Percentiles rank a stretch among this genome's conserved stretches.
phyloP scores from a whole-genome alignment of 148 eudicot species.

The Salicornia ramosissima region DNA sequence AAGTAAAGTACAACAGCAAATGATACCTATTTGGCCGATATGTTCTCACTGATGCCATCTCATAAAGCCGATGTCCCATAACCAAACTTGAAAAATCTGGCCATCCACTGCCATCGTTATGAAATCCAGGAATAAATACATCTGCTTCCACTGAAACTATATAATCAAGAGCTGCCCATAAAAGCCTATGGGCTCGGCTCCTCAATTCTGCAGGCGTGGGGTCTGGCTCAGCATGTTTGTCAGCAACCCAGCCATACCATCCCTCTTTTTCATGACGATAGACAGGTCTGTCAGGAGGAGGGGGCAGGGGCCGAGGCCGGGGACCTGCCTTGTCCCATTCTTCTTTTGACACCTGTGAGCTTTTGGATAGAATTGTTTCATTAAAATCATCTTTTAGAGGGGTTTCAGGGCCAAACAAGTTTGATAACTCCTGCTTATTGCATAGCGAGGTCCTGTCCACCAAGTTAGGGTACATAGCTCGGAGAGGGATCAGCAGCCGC shows the following conservation, averaged over 20 bases:
- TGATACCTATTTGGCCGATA: constrained; percentile 89
- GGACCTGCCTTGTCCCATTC: constrained; percentile 97
- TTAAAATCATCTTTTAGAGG: constrained; percentile 41
- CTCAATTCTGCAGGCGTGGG: constrained; percentile 53
- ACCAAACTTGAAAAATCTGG: constrained; percentile 93
- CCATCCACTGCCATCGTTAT: constrained; percentile 81
- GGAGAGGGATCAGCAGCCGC: constrained; percentile 77
- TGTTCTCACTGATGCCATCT: constrained; percentile 71
- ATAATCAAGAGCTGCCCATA: constrained; percentile 96
- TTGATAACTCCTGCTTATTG: constrained; percentile 61
- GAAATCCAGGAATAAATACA: constrained; percentile 87
- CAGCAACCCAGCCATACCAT: constrained; percentile 95
- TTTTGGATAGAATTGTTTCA: constrained; percentile 50
- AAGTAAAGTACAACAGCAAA: no score
- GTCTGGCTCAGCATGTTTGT: constrained; percentile 77
- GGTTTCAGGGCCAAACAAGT: constrained; percentile 65
- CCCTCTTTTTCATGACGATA: constrained; percentile 94
- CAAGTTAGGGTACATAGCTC: constrained; percentile 79
- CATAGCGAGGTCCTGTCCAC: constrained; percentile 89
- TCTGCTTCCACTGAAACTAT: constrained; percentile 89
- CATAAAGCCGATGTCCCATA: constrained; percentile 90
- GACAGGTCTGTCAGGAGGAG: constrained; percentile 86
- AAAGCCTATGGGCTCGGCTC: constrained; percentile 67
- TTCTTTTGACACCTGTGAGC: constrained; percentile 45
- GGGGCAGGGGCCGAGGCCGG: constrained; percentile 95